Evolutionary conservation across 441 rosid species (phyloP).

Genomic region (Gossypium davidsonii): DNA sequence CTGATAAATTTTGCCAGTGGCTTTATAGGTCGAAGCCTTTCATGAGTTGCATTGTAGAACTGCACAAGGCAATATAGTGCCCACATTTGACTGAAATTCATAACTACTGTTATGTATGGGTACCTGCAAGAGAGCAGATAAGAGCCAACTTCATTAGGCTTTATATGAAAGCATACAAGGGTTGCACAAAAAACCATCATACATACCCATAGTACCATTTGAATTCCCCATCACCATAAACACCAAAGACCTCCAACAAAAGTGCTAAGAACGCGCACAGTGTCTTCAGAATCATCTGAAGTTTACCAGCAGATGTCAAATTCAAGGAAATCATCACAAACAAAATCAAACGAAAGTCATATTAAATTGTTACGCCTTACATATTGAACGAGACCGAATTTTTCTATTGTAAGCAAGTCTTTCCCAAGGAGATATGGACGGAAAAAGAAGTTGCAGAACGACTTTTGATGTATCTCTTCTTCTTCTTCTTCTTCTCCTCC

Average conservation of each 20-base stretch:
- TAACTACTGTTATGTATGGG: conserved; percentile 59
- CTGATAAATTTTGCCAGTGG: conserved; percentile 84
- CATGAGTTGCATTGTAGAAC: conserved; percentile 72
- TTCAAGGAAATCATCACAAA: neutral
- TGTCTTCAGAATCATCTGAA: conserved; percentile 89
- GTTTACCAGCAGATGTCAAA: conserved; percentile 11
- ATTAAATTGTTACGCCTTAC: conserved; percentile 32
- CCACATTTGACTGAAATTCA: conserved; percentile 98
- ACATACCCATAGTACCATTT: conserved; percentile 79
- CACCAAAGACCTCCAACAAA: conserved; percentile 60
- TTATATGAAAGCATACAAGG: neutral
- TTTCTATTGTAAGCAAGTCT: conserved; percentile 57
- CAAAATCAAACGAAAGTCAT: neutral
- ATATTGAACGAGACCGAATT: conserved; percentile 80
- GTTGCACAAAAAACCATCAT: neutral
- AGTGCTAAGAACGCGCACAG: conserved; percentile 66
- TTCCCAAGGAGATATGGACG: conserved; percentile 53
- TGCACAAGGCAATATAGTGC: conserved; percentile 82
- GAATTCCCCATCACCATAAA: conserved; percentile 80
- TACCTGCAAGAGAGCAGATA: conserved; percentile 41
- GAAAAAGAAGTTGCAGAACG: conserved; percentile 51
- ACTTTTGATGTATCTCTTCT: conserved; percentile 20
- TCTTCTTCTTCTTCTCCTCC: conserved; percentile 24
- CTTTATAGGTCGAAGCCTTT: conserved; percentile 61
- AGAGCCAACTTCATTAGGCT: neutral